Percentiles rank a stretch among this genome's conserved stretches.
These are phyloP conservation scores for Ganoderma resinaceum DNA, from an alignment of 1,284 basidiomycete species.

Conservation along the genomic window DNA sequence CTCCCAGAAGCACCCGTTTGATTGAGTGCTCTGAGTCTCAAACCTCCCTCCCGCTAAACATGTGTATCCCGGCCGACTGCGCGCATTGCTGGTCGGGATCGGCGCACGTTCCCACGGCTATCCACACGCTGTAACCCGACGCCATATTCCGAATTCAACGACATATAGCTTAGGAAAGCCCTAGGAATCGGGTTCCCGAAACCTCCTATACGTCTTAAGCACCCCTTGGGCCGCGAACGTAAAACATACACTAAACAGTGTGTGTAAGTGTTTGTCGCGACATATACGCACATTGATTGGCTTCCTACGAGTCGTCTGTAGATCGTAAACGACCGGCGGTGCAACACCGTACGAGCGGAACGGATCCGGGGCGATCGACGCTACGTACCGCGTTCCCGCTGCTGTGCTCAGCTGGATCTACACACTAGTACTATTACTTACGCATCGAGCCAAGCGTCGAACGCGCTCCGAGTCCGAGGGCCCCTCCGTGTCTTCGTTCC, in stretches of 20 bases:
- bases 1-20: not conserved
- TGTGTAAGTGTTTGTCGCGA: not conserved
- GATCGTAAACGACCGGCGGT: not conserved
- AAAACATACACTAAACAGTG: not conserved
- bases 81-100: not conserved
- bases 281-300: not conserved
- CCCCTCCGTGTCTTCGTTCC: too few relatives aligned
- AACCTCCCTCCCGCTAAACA: not conserved
- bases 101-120: not conserved
- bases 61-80: not conserved
- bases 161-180: too few relatives aligned
- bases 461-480: too few relatives aligned
- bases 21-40: not conserved
- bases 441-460: too few relatives aligned
- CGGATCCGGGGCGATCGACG: too few relatives aligned
- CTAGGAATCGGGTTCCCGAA: not conserved
- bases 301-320: not conserved
- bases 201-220: not conserved
- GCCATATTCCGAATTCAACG: not conserved
- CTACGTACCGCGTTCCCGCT: too few relatives aligned
- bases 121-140: not conserved
- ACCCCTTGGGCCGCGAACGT: not conserved
- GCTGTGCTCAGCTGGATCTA: too few relatives aligned
- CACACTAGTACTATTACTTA: too few relatives aligned
- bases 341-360: too few relatives aligned